Conservation (phyloP, 805 yeast species). For the Pichia sporocuriosa region DNA sequence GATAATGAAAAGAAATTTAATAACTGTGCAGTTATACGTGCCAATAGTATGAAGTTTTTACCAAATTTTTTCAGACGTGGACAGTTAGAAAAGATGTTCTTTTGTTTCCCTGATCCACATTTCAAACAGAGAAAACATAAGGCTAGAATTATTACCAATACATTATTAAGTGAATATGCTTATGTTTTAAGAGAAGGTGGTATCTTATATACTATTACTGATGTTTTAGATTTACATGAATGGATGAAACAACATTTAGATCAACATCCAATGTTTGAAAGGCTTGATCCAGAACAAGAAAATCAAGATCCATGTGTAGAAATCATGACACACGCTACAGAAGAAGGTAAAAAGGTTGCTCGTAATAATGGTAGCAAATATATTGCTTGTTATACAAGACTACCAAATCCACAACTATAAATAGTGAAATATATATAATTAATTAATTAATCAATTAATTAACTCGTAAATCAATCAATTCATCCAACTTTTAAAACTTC, state of each 20-base stretch:
- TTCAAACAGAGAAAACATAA: conserved; percentile 96
- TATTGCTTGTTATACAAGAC: conserved; percentile 78
- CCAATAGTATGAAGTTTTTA: conserved; percentile 94
- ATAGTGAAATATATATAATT: neutral
- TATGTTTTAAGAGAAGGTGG: conserved; percentile 84
- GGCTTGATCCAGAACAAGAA: conserved; percentile 78
- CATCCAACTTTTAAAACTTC: conserved; percentile 31
- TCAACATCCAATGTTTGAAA: conserved; percentile 84
- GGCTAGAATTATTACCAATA: conserved; percentile 89
- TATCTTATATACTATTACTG: conserved; percentile 87
- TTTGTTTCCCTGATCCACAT: conserved; percentile 99
- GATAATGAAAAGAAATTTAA: conserved; percentile 41
- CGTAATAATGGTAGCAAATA: conserved; percentile 84
- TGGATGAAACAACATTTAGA: conserved; percentile 96
- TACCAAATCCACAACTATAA: conserved; percentile 47
- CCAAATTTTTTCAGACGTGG: conserved; percentile 87
- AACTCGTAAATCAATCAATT: neutral
- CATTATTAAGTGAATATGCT: conserved; percentile 87
- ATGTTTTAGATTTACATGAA: conserved; percentile 83
- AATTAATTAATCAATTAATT: neutral
- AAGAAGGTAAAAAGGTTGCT: conserved; percentile 94
- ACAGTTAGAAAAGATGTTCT: conserved; percentile 86
- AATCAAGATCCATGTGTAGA: conserved; percentile 69
- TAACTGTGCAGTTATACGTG: conserved; percentile 85
- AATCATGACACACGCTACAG: conserved; percentile 88